Evolutionary conservation across 345 rosid genomes (phyloP), one percentile per base, ranked within the genome.

Genomic region (Trapa incisa): DNA sequence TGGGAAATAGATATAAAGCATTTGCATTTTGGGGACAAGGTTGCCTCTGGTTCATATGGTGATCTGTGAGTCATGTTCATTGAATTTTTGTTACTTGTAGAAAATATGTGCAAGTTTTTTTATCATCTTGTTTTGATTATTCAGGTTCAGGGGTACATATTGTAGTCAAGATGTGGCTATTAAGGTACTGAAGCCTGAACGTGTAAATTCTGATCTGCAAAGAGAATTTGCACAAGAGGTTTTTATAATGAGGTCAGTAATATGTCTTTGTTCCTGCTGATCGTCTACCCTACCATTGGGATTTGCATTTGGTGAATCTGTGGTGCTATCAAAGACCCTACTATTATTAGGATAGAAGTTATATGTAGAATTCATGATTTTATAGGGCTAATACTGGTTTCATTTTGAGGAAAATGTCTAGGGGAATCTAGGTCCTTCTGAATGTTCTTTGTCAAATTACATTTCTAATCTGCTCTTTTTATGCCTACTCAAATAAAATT

Each of bases 1-100:
- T 78, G 89, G 93, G 89, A 85, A 78, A 82, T 87, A 70, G 84
- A 82, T 78, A 68, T 75, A 13, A 71, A 71, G 75, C 63, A 75
- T 36, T 71, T 84, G 77, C 80, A 72, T 65, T 83, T 72, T 71
- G 85, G 77, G 70, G 58, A 75, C 37, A 79, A 77, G 66, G 72
- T 84, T 64, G 79, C 79, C 66, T 74, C 80, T 58, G 82, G 85
- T 68, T 76, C 81, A 42, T 68, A 71, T 65, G 75, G 85, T 39
- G 85, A 84, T 72, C 56, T 84, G 87, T 84, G 70, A 76, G 83
- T 72, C 11, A 29, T 52, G 22, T 63, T 39, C 43, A 42, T 73
- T 53, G 8, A 62, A 48, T 6, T 22, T 42, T 39, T 43, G 16
- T 33, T 58, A 36, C 36, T 5, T 16, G 13, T 45, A 38, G 17